These are phyloP conservation scores for Colletotrichum sp. DNA, from an alignment of 2,329 filamentous ascomycete genomes.

Conservation along the genomic window DNA sequence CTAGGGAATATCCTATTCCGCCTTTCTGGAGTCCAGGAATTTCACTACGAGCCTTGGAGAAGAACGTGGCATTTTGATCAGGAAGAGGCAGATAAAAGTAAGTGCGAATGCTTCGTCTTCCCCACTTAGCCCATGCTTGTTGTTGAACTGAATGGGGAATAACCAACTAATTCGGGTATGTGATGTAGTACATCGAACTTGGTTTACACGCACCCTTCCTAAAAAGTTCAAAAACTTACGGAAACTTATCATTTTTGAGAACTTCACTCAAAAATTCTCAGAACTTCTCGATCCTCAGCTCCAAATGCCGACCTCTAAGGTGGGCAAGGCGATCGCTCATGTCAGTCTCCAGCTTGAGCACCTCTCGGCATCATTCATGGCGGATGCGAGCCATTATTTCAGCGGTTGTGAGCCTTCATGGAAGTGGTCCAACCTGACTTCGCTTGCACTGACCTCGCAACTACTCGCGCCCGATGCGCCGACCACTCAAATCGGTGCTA, in stretches of 20 bases:
- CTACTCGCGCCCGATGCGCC: neutral
- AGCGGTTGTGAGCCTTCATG: neutral
- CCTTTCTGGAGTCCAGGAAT: neutral
- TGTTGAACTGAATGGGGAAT: neutral
- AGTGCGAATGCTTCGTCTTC: neutral
- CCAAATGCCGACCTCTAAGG: neutral
- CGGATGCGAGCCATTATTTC: neutral
- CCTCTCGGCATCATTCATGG: neutral
- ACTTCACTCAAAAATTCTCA: neutral
- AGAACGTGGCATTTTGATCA: accelerated
- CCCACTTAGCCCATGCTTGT: neutral
- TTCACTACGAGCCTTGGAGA: neutral
- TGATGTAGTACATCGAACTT: too few relatives aligned
- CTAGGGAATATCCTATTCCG: neutral
- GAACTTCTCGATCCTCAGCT: neutral
- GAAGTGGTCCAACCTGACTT: neutral
- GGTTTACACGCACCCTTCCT: too few relatives aligned
- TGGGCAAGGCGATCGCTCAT: too few relatives aligned
- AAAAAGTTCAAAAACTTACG: too few relatives aligned
- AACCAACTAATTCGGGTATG: too few relatives aligned
- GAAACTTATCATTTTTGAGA: neutral
- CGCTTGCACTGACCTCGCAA: neutral
- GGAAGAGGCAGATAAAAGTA: neutral
- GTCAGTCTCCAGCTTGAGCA: neutral
- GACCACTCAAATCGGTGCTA: neutral